phyloP scores from a whole-genome alignment of 495 filamentous ascomycete genomes.

The Ramalina intermedia region DNA sequence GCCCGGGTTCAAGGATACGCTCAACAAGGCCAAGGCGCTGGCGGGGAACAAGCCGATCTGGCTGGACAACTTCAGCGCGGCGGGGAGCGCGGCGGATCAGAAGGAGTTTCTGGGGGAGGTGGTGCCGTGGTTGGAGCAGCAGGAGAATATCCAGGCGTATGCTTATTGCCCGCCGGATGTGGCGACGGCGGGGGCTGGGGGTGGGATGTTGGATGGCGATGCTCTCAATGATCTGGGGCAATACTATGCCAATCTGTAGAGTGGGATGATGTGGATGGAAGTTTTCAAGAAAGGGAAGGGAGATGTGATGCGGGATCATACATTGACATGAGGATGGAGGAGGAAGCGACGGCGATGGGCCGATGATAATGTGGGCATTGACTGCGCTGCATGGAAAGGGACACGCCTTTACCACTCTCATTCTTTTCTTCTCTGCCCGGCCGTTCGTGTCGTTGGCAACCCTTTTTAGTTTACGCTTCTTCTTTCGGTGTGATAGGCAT shows the following conservation, averaged over 20 bases:
- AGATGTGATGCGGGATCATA: too few relatives aligned
- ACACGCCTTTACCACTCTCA: too few relatives aligned
- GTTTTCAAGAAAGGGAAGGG: neutral
- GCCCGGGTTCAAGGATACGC: constrained; percentile 6
- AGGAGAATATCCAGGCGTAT: constrained; percentile 7
- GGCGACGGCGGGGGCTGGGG: neutral
- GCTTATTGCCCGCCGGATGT: constrained; percentile 7
- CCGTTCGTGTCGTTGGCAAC: too few relatives aligned
- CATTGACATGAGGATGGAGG: too few relatives aligned
- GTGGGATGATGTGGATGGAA: neutral
- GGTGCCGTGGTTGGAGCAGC: constrained; percentile 8
- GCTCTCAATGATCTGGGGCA: neutral
- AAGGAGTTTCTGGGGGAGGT: constrained; percentile 30
- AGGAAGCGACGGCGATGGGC: too few relatives aligned
- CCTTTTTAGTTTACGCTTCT: too few relatives aligned
- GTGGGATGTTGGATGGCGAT: neutral
- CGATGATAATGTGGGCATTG: too few relatives aligned
- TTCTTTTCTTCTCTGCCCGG: too few relatives aligned
- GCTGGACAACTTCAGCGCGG: constrained; percentile 11
- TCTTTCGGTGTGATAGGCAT: too few relatives aligned
- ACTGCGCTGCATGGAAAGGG: too few relatives aligned
- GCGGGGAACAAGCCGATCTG: constrained; percentile 7
- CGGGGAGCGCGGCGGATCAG: constrained; percentile 21
- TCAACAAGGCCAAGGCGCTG: constrained; percentile 3
- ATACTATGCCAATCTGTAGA: constrained; percentile 1